Conservation (phyloP, 352 stramenopile genomes). For the Pythium dissimile region DNA sequence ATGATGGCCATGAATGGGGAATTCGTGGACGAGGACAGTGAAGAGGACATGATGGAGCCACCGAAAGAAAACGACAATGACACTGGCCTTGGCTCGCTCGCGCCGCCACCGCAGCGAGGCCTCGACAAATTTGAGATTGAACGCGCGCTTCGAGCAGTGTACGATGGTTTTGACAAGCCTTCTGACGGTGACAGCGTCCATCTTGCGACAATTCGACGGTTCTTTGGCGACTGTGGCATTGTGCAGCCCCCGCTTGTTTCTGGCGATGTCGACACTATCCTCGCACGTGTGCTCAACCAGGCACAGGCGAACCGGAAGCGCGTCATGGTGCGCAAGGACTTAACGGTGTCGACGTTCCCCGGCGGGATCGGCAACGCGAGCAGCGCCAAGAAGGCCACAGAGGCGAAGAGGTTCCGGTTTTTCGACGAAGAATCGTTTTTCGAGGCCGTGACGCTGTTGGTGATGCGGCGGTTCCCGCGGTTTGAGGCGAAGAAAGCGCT, state of each 20-base stretch:
- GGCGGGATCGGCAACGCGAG: constrained; percentile 7
- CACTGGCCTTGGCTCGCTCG: background rate
- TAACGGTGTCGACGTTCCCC: constrained; percentile 18
- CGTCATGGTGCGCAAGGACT: constrained; percentile 50
- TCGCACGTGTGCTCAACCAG: constrained; percentile 57
- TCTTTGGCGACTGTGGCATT: constrained; percentile 61
- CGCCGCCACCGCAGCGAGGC: background rate
- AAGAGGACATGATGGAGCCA: constrained; percentile 19
- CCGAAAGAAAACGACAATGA: constrained; percentile 12
- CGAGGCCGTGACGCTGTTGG: constrained; percentile 62
- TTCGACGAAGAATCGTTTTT: constrained; percentile 72
- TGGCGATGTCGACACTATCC: constrained; percentile 64
- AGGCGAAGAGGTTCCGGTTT: constrained; percentile 50
- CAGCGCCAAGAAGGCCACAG: constrained; percentile 12
- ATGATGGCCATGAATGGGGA: constrained; percentile 6
- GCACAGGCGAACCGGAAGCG: constrained; percentile 51
- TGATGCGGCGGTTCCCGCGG: constrained; percentile 56
- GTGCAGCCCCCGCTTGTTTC: constrained; percentile 46
- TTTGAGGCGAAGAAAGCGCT: constrained; percentile 49
- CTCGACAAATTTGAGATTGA: constrained; percentile 31
- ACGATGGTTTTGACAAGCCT: constrained; percentile 45
- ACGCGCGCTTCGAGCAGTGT: constrained; percentile 36
- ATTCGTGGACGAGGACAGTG: constrained; percentile 1
- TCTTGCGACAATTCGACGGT: constrained; percentile 57
- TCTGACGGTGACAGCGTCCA: constrained; percentile 52